Percentiles rank a stretch among this genome's conserved stretches.
These are phyloP conservation scores for Pseudohalonectria lignicola DNA, from an alignment of 2,329 filamentous ascomycete genomes.

Conservation along the genomic window DNA sequence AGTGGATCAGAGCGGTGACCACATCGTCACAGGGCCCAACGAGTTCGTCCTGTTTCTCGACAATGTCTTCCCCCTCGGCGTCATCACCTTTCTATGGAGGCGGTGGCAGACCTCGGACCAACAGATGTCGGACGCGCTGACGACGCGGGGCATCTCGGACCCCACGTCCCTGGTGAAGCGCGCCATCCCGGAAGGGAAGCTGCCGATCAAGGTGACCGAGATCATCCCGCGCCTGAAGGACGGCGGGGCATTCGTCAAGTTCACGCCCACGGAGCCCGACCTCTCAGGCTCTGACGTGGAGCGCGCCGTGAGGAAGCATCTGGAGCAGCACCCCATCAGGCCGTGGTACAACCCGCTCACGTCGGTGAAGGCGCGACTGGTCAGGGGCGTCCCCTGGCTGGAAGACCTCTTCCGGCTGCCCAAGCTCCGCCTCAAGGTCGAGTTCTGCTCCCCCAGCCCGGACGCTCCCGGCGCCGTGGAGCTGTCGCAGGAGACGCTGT, in stretches of 20 bases:
- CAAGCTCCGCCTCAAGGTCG: conserved; percentile 63
- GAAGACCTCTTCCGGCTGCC: conserved; percentile 85
- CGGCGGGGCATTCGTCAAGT: conserved; percentile 88
- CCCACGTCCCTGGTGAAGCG: conserved; percentile 44
- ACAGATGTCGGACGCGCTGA: conserved; percentile 33
- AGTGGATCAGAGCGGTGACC: conserved; percentile 60
- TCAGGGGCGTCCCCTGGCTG: conserved; percentile 82
- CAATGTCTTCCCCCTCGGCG: conserved; percentile 78
- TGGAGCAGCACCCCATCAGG: conserved; percentile 61
- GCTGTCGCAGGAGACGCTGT: conserved; percentile 76
- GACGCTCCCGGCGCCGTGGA: conserved; percentile 58
- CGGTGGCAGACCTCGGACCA: conserved; percentile 38
- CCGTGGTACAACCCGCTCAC: conserved; percentile 87
- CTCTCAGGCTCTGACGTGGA: conserved; percentile 30
- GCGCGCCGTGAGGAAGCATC: conserved; percentile 45
- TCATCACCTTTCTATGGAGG: conserved; percentile 34
- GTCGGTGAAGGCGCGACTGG: conserved; percentile 58
- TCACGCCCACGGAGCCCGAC: conserved; percentile 32
- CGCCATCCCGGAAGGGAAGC: conserved; percentile 50
- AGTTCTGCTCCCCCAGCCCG: conserved; percentile 66
- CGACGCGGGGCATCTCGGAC: conserved; percentile 36
- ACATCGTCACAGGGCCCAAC: conserved; percentile 65
- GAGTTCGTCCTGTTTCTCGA: conserved; percentile 87
- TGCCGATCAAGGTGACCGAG: conserved; percentile 63
- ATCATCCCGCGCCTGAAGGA: conserved; percentile 80